Base-by-base conservation (phyloP, 2,329 filamentous ascomycete genomes). In the Chaetomiaceae sp. region DNA sequence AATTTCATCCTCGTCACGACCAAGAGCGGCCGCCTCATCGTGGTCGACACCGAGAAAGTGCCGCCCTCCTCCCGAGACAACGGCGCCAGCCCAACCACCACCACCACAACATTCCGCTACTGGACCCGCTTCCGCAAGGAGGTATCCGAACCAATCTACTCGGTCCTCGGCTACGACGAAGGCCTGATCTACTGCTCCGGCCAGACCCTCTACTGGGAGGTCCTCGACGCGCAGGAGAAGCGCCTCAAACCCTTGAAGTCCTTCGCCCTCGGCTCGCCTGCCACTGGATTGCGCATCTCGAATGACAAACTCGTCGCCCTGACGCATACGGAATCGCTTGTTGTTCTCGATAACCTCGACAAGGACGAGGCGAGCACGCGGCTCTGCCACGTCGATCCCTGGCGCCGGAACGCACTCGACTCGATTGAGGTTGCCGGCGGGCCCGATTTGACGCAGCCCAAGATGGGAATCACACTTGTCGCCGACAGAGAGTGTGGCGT, bases 1-100 rank as follows among this genome's bases (percentile, higher is more conserved):
- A 75, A 79, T 1, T 86, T 83, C 63, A 72, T 89, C 29, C 74
- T 89, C 14, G 76, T 87, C 11, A 75, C 80, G 4, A 81, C 80
- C 0, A 74, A 73, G 29, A 69, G 70, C 9, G 82, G 83, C 1
- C 72, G 75, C 5, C 69, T 88, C 12, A 63, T 84, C 19, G 74
- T 87, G 7, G 73, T 84, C 14, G 78, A 80, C 1, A 72, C 78
- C 6, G 72, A 75, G 39, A 66, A 56, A 47, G 65, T 65, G 19
- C 55, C n/a, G n/a, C n/a, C n/a, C n/a, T n/a, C 52, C 6, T 3
- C 42, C 15, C 47, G 36, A 14, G 59, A 65, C 49, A 63, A 60
- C 3, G 61, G 58, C 5, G 58, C 58, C n/a, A n/a, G n/a, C n/a
- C n/a, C n/a, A n/a, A n/a, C n/a, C n/a, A n/a, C n/a, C n/a, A n/a